phyloP scores from a whole-genome alignment of 2,329 filamentous ascomycete species.

The Microcyclospora tardicrescens region DNA sequence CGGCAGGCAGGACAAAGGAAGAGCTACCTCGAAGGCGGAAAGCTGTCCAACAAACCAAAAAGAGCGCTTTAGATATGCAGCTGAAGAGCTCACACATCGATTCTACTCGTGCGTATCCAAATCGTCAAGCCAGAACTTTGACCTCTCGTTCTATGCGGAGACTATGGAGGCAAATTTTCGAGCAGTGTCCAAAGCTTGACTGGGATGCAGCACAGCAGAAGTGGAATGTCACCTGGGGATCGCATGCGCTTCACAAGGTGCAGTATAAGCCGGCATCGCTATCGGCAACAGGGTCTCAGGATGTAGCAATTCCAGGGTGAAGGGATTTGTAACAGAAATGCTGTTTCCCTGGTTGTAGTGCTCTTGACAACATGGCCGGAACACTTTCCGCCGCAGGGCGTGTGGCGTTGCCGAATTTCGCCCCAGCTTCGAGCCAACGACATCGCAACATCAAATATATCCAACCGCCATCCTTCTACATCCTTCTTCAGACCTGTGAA shows the following conservation, averaged over 20 bases:
- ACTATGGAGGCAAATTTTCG: constrained; percentile 31
- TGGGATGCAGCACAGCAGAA: constrained; percentile 20
- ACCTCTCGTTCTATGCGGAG: constrained; percentile 33
- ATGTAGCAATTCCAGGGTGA: not conserved
- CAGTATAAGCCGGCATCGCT: too few species aligned
- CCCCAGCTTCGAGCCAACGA: too few species aligned
- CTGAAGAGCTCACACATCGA: constrained; percentile 7
- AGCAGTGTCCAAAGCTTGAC: constrained; percentile 29
- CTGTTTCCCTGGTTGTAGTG: too few species aligned
- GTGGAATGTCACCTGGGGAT: constrained; percentile 26
- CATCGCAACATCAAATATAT: too few species aligned
- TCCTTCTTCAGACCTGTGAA: too few species aligned
- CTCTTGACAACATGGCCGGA: too few species aligned
- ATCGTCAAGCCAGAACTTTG: constrained; percentile 22
- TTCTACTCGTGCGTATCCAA: constrained; percentile 4
- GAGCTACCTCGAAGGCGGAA: constrained; percentile 1
- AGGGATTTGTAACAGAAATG: too few species aligned
- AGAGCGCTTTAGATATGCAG: constrained; percentile 13
- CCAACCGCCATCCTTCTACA: too few species aligned
- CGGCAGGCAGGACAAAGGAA: constrained; percentile 12
- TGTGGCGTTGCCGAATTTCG: too few species aligned
- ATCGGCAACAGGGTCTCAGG: too few species aligned
- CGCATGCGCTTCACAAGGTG: constrained; percentile 3
- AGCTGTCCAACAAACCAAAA: not conserved
- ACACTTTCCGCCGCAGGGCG: too few species aligned